Percentiles rank a stretch among this genome's conserved stretches.
These are phyloP conservation scores for Daldinia sp. DNA, from an alignment of 2,329 filamentous ascomycete species.

Conservation along the genomic window DNA sequence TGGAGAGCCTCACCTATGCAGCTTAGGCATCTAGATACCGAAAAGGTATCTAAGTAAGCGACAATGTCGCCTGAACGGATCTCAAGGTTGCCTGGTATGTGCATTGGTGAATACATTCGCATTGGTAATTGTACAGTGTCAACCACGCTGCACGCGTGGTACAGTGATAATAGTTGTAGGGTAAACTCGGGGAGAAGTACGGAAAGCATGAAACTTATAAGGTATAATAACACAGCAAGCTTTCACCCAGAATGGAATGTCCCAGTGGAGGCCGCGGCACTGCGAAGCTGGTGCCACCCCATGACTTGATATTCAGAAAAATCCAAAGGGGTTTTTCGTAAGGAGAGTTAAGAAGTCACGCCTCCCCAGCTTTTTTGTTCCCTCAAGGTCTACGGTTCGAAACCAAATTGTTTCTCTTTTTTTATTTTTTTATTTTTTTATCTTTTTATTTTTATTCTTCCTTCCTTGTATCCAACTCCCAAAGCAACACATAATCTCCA, in stretches of 20 bases:
- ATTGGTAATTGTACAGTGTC: too few relatives aligned
- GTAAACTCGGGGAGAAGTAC: background rate
- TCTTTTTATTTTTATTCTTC: too few relatives aligned
- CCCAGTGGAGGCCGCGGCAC: conserved; percentile 1
- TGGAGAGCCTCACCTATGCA: too few relatives aligned
- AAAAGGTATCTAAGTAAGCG: too few relatives aligned
- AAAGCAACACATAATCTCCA: too few relatives aligned
- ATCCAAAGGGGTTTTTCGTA: background rate
- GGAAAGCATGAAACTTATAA: background rate
- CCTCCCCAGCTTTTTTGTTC: background rate
- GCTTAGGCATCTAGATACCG: too few relatives aligned
- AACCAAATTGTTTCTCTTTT: background rate
- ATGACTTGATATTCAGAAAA: conserved; percentile 2
- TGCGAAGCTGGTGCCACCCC: background rate
- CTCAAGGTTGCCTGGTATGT: too few relatives aligned
- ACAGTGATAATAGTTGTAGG: too few relatives aligned
- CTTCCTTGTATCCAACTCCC: too few relatives aligned
- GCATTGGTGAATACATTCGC: too few relatives aligned
- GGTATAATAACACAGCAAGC: background rate
- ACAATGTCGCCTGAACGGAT: too few relatives aligned
- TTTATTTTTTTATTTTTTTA: background rate
- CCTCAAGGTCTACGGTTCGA: background rate
- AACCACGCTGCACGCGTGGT: too few relatives aligned
- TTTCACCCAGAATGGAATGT: background rate
- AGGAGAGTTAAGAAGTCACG: background rate